Conservation (phyloP, 257 asterid species). For the Solanum virginianum region DNA sequence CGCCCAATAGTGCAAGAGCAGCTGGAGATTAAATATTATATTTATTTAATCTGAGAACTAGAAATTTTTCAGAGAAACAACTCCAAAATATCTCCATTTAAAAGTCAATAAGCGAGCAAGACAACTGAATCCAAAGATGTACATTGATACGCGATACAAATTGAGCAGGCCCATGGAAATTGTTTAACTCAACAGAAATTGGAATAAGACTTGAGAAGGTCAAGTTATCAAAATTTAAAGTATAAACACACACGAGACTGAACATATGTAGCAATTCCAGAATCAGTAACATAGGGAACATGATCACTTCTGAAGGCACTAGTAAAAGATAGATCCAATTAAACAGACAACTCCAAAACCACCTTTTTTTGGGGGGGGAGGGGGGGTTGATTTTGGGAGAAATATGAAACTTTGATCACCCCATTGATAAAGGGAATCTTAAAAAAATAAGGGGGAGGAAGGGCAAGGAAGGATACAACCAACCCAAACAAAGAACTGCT, state of each 20-base stretch:
- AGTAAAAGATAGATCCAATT: not conserved
- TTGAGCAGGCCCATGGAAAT: not conserved
- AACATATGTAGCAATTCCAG: not conserved
- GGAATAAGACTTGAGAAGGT: not conserved
- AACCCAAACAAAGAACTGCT: not conserved
- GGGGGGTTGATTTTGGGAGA: not conserved
- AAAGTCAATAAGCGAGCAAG: not conserved
- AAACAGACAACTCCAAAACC: not conserved
- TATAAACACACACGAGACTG: not conserved
- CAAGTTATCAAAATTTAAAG: not conserved
- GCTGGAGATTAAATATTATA: constrained; percentile 36
- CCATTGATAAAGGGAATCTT: not conserved
- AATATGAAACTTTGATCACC: not conserved
- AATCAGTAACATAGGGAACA: not conserved
- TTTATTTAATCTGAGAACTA: constrained; percentile 16
- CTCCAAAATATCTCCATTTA: not conserved
- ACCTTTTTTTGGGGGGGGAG: not conserved
- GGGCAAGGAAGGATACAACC: not conserved
- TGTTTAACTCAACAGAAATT: not conserved
- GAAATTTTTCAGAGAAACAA: constrained; percentile 1
- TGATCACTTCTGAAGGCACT: not conserved
- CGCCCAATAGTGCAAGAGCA: constrained; percentile 80
- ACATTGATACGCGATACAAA: not conserved
- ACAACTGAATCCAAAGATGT: not conserved
- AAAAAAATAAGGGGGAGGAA: not conserved